Percentiles rank a stretch among this genome's conserved stretches.
Conservation (phyloP, 805 yeast genomes). For the Teunomyces aglyptinius region DNA sequence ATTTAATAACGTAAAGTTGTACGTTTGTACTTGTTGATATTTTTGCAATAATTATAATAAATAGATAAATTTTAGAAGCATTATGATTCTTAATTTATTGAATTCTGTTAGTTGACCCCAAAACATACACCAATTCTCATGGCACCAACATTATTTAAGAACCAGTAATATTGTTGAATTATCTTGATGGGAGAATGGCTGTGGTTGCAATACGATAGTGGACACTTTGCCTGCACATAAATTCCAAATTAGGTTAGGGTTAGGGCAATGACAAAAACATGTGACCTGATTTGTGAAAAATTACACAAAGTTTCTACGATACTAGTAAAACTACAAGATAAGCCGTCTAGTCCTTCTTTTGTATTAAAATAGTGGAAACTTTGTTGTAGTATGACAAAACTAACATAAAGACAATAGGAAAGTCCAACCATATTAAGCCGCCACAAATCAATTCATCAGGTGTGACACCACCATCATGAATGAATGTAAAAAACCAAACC, state of each 20-base stretch:
- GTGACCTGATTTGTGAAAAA: constrained; percentile 1
- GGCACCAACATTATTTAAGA: too few relatives aligned
- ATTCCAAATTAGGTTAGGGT: constrained; percentile 1
- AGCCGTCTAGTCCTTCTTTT: constrained; percentile 2
- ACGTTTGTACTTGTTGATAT: too few relatives aligned
- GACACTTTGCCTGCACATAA: neutral
- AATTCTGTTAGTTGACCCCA: too few relatives aligned
- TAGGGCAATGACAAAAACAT: neutral
- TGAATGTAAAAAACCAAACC: constrained; percentile 2
- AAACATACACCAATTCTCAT: too few relatives aligned
- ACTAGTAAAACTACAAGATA: neutral
- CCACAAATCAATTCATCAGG: neutral
- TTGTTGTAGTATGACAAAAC: constrained; percentile 1
- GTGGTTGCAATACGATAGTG: too few relatives aligned
- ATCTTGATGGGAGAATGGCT: too few relatives aligned
- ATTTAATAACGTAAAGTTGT: too few relatives aligned
- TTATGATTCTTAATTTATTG: too few relatives aligned
- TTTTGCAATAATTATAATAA: too few relatives aligned
- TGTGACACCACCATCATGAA: neutral
- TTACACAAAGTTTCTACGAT: neutral
- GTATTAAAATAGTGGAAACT: constrained; percentile 1
- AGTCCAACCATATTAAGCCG: constrained; percentile 2
- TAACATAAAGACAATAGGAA: constrained; percentile 3
- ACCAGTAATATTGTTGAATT: too few relatives aligned
- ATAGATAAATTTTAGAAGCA: too few relatives aligned